A percentile compares a stretch with the other conserved stretches of the same genome.
phyloP scores from a whole-genome alignment of 2,329 filamentous ascomycete species.

The Tricladium varicosporioides region DNA sequence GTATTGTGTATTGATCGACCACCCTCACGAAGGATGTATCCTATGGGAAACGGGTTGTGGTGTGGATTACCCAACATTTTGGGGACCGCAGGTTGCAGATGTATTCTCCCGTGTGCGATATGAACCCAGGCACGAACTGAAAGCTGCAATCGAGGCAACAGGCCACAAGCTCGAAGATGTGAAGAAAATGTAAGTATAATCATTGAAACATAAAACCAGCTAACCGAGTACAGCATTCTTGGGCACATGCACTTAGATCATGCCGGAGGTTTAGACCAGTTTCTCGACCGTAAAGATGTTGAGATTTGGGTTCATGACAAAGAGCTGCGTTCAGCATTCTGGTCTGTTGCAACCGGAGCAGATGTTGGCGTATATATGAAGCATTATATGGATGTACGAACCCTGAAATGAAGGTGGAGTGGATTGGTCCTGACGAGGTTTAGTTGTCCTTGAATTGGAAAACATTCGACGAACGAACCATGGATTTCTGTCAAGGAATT shows the following conservation, averaged over 20 bases:
- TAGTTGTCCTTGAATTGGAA: slow-evolving; percentile 41
- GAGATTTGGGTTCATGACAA: slow-evolving; percentile 47
- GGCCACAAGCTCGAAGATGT: slow-evolving; percentile 45
- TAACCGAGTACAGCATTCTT: slow-evolving; percentile 33
- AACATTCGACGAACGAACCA: slow-evolving; percentile 39
- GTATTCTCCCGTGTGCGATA: slow-evolving; percentile 36
- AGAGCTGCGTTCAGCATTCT: slow-evolving; percentile 45
- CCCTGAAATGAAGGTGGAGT: background rate
- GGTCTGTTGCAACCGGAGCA: slow-evolving; percentile 41
- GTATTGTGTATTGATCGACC: slow-evolving; percentile 29
- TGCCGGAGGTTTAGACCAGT: slow-evolving; percentile 46
- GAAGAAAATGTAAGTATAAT: slow-evolving; percentile 37
- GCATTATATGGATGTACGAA: slow-evolving; percentile 31
- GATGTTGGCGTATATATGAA: slow-evolving; percentile 40
- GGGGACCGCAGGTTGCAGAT: slow-evolving; percentile 37
- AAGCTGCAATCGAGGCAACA: slow-evolving; percentile 35
- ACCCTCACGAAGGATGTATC: slow-evolving; percentile 28
- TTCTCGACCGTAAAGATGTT: slow-evolving; percentile 39
- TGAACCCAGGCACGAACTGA: slow-evolving; percentile 29
- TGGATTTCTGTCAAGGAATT: slow-evolving; percentile 42
- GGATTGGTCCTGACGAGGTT: no score
- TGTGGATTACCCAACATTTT: slow-evolving; percentile 28
- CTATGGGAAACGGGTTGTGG: slow-evolving; percentile 30
- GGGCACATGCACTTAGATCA: slow-evolving; percentile 48
- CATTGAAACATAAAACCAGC: background rate